These are phyloP conservation scores for Starmerella khaoyaiensis DNA, from an alignment of 805 yeast species.

Conservation along the genomic window DNA sequence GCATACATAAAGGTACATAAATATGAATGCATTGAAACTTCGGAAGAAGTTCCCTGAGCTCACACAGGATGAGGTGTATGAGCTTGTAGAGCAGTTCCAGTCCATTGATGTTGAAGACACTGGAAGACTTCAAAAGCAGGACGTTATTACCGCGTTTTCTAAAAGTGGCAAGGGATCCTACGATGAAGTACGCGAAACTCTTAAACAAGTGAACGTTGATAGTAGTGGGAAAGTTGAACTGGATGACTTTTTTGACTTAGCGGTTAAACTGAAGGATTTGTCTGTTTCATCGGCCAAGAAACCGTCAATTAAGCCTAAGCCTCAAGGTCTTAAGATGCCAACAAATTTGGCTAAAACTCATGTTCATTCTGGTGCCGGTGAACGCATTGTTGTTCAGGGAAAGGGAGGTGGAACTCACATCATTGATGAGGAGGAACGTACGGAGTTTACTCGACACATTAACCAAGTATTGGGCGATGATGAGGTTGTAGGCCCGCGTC, in stretches of 20 bases:
- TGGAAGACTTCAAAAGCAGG: slow-evolving; percentile 89
- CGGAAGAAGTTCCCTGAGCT: slow-evolving; percentile 76
- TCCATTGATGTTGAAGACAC: slow-evolving; percentile 74
- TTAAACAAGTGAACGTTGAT: slow-evolving; percentile 82
- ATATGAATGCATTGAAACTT: slow-evolving; percentile 52
- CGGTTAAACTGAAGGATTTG: slow-evolving; percentile 61
- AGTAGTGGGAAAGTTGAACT: slow-evolving; percentile 94
- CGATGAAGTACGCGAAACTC: slow-evolving; percentile 86
- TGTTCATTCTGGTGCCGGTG: slow-evolving; percentile 22
- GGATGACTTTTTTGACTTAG: slow-evolving; percentile 80
- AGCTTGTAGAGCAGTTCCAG: slow-evolving; percentile 69
- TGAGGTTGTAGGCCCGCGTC: slow-evolving; percentile 61
- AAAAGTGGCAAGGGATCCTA: slow-evolving; percentile 69
- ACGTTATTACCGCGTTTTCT: slow-evolving; percentile 72
- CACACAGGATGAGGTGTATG: slow-evolving; percentile 75
- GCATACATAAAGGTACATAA: too few relatives aligned
- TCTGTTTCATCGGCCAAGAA: slow-evolving; percentile 8
- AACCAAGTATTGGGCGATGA: slow-evolving; percentile 87
- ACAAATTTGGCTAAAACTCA: slow-evolving; percentile 19
- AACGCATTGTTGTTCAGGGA: slow-evolving; percentile 68
- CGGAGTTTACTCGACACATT: slow-evolving; percentile 91
- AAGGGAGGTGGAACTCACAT: slow-evolving; percentile 92
- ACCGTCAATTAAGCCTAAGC: slow-evolving; percentile 20
- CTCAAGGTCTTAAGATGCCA: slow-evolving; percentile 22
- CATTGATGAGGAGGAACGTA: slow-evolving; percentile 91